Base-by-base conservation (phyloP, 768 basidiomycete genomes). In the Exidia glandulosa region DNA sequence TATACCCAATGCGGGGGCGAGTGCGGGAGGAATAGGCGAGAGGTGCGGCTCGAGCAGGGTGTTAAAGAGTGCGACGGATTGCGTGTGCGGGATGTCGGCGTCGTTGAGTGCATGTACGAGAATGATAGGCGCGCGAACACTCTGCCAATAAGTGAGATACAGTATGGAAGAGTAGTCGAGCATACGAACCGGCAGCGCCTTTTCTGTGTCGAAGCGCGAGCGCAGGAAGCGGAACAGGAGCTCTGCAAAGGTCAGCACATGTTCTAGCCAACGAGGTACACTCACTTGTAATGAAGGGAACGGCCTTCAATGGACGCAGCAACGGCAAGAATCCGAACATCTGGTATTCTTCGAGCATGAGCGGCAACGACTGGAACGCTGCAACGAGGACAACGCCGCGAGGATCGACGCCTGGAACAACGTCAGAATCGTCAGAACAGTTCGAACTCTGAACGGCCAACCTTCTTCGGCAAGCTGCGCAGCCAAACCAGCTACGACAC, bases 31-130 rank as follows among this genome's bases (percentile, higher is more conserved):
- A 1, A 79, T 61, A 2, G 75, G 66, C 2, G 87, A 87, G 7
- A 91, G 76, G 59, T 80, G 73, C 0, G 82, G 82, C 25, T 84
- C 82, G 32, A 89, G 68, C 60, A 91, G 80, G 0, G 79, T 74
- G 31, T 87, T 76, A 70, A 90, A 90, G 29, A 94, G 79, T 0
- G 75, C 71, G 14, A 77, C 74, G 0, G 90, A 85, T 68, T 94
- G 90, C 1, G 78, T 74, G 63, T 82, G 76, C 0, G 85, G 84
- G 54, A 93, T 90, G 27, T 88, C 85, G 64, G 73, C 75, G 71
- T 94, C 91, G 68, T 91, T 77, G 62, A 78, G 75, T 6, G 90
- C 83, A 69, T 94, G 91, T 0, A 79, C 83, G 63, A 94, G 78
- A 36, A 92, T 74, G 6, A 88, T 78, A 9, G 86, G 83, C 0